These are phyloP conservation scores for Tulasnella sp. DNA, from an alignment of 768 basidiomycete genomes.

Conservation along the genomic window DNA sequence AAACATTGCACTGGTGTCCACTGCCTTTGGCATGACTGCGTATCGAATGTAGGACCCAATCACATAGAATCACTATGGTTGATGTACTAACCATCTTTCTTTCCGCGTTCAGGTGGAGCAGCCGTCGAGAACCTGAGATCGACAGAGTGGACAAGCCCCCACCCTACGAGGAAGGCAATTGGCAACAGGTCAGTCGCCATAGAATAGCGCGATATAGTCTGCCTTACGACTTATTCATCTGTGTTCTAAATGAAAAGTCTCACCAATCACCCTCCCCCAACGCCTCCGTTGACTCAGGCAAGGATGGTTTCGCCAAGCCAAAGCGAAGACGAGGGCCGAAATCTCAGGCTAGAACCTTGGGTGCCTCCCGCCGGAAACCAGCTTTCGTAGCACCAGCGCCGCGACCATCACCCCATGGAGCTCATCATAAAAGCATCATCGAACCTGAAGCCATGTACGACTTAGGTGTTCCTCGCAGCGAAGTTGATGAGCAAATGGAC, in stretches of 20 bases:
- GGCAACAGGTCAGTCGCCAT: slow-evolving; percentile 28
- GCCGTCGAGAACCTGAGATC: slow-evolving; percentile 27
- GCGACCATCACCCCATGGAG: slow-evolving; percentile 16
- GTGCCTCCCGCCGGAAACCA: not conserved
- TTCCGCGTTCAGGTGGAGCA: slow-evolving; percentile 49
- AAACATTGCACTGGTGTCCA: slow-evolving; percentile 75
- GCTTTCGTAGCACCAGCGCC: not conserved
- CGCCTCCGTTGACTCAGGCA: too few species aligned
- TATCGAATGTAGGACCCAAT: slow-evolving; percentile 58
- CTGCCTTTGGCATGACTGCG: slow-evolving; percentile 76
- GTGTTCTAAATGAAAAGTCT: too few species aligned
- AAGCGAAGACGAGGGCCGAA: too few species aligned
- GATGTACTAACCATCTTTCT: not conserved
- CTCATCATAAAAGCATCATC: slow-evolving; percentile 24
- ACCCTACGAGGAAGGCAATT: slow-evolving; percentile 32
- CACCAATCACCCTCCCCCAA: too few species aligned
- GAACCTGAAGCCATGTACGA: slow-evolving; percentile 37
- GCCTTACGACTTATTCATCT: not conserved
- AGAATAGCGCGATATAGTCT: not conserved
- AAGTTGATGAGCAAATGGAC: slow-evolving; percentile 46
- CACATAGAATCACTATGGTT: not conserved
- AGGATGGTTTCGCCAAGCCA: too few species aligned
- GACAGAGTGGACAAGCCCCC: slow-evolving; percentile 18
- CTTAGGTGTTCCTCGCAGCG: slow-evolving; percentile 19
- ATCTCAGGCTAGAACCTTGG: too few species aligned